Base-by-base conservation (phyloP, 2,329 filamentous ascomycete genomes). In the Fusarium concolor region DNA sequence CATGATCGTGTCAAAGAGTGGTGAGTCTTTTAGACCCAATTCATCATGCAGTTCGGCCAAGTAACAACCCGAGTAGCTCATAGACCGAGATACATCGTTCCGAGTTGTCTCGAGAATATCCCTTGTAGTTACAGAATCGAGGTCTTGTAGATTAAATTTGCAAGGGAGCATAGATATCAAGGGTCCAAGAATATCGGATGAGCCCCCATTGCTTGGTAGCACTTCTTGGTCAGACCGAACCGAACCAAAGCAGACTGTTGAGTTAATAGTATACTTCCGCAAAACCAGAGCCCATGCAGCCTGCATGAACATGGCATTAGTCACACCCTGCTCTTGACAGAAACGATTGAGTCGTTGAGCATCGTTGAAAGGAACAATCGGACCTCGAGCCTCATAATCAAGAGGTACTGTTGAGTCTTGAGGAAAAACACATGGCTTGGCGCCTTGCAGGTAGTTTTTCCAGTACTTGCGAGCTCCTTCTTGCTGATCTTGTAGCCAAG, bases 171-270 rank as follows among this genome's bases (percentile, higher is more conserved):
- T 45, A 6, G 43, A 45, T 4, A 45, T 45, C 28, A 45, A 22
- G 17, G 43, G 43, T 9, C 43, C 43, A 18, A 45, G 28, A 8
- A 45, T 45, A 45, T 33, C 28, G 22, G 43, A 4, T 26, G 18
- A n/a, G 6, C 31, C 7, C 12, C 17, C 65, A 6, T 70, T 68
- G 29, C 82, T 22, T 14, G 43, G 43, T 8, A 45, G 5, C 6
- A 33, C 43, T 15, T 45, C 43, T 20, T 45, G 76, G 10, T 82
- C 82, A 4, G 80, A 80, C 2, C 83, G 69, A 0, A 80, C 82
- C 52, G 78, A 77, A 1, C 82, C 82, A 55, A 83, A 83, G 18
- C 26, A 22, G 20, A 51, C n/a, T 5, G 28, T 45, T 22, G 43
- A 22, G 10, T 45, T 31, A 3, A 5, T 28, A 18, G 43, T 45